phyloP scores from a whole-genome alignment of 2,329 filamentous ascomycete species.

The Pestalotiopsis sp. region DNA sequence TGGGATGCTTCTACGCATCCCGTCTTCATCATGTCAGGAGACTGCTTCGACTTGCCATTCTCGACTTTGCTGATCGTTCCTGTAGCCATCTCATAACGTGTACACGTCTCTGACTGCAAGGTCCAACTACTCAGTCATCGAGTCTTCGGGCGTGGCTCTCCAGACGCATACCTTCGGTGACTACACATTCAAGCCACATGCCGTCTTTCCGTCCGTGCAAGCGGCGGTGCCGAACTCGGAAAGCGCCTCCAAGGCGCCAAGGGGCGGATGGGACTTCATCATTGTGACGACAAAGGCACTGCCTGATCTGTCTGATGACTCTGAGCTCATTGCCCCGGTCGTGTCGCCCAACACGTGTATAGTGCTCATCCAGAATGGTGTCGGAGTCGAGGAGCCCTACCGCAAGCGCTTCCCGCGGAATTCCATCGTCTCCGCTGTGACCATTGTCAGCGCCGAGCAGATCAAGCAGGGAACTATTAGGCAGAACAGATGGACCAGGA shows the following conservation, averaged over 20 bases:
- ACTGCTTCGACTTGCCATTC: background rate
- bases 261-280: slow-evolving; percentile 61
- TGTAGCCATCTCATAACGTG: slow-evolving; percentile 50
- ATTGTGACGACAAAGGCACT: slow-evolving; percentile 72
- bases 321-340: slow-evolving; percentile 61
- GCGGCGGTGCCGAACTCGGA: slow-evolving; percentile 45
- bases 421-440: slow-evolving; percentile 68
- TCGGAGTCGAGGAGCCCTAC: slow-evolving; percentile 72
- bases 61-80: background rate
- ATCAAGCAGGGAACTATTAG: slow-evolving; percentile 61
- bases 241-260: slow-evolving; percentile 16
- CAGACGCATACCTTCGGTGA: slow-evolving; percentile 68
- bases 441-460: slow-evolving; percentile 70
- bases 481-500: slow-evolving; percentile 75
- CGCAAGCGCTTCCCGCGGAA: slow-evolving; percentile 59
- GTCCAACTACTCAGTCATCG: slow-evolving; percentile 70
- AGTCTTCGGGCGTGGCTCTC: slow-evolving; percentile 61
- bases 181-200: slow-evolving; percentile 63
- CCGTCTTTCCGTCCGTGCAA: slow-evolving; percentile 62
- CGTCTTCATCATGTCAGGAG: slow-evolving; percentile 60
- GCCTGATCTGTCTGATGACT: slow-evolving; percentile 64
- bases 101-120: slow-evolving; percentile 71
- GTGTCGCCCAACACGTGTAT: slow-evolving; percentile 57
- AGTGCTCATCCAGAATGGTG: slow-evolving; percentile 70
- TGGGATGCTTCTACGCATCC: slow-evolving; percentile 74